phyloP scores from a whole-genome alignment of 1,139 yeast genomes.

The Sugiyamaella novakii region DNA sequence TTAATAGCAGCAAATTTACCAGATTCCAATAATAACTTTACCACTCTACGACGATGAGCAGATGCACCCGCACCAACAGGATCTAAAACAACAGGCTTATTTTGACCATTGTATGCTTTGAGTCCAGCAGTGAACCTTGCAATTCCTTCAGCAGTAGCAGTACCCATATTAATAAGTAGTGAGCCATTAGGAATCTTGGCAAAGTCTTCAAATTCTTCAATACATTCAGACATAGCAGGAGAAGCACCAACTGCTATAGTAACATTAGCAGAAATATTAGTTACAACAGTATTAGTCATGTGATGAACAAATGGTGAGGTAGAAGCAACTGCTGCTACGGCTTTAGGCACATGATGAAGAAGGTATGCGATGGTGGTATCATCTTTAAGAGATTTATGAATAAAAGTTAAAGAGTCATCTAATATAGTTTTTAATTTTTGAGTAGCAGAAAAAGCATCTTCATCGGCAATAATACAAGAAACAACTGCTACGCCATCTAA shows the following conservation, averaged over 20 bases:
- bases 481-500: conserved; percentile 82
- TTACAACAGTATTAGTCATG: conserved; percentile 87
- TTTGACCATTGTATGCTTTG: conserved; percentile 56
- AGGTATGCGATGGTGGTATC: conserved; percentile 10
- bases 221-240: conserved; percentile 87
- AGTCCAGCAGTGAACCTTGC: conserved; percentile 57
- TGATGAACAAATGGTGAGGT: conserved; percentile 73
- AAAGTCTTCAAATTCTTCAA: conserved; percentile 68
- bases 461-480: conserved; percentile 77
- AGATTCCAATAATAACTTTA: conserved; percentile 52
- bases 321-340: conserved; percentile 29
- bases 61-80: conserved; percentile 95
- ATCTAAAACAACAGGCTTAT: conserved; percentile 73
- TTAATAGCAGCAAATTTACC: conserved; percentile 75
- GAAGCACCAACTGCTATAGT: conserved; percentile 83
- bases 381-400: background rate
- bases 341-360: conserved; percentile 22
- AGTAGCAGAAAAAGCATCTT: conserved; percentile 47
- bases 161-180: conserved; percentile 75
- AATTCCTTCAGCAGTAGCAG: conserved; percentile 54
- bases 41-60: conserved; percentile 53
- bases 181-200: conserved; percentile 57
- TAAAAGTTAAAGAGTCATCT: background rate
- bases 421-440: background rate
- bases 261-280: conserved; percentile 87